Conservation (phyloP, 345 rosid species). For the Melastoma malabathricum region DNA sequence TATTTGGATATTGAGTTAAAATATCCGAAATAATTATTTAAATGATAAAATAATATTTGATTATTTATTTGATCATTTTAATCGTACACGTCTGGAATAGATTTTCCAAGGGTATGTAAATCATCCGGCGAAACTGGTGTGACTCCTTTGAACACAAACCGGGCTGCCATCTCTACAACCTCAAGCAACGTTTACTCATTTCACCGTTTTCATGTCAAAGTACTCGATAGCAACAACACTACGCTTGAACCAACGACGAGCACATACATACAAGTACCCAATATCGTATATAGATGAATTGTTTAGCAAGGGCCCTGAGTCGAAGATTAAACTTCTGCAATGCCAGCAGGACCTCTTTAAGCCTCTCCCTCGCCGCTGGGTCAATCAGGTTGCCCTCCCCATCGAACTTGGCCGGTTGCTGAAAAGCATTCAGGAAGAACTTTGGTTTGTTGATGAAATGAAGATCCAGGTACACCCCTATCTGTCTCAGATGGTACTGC, state of each 20-base stretch:
- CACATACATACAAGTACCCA: neutral
- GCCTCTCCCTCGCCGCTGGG: constrained; percentile 26
- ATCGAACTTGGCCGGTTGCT: constrained; percentile 73
- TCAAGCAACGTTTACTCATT: too few relatives aligned
- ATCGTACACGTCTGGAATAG: too few relatives aligned
- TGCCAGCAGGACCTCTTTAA: constrained; percentile 43
- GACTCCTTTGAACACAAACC: too few relatives aligned
- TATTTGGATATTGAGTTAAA: too few relatives aligned
- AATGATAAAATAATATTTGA: too few relatives aligned
- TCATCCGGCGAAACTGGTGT: too few relatives aligned
- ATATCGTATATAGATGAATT: neutral
- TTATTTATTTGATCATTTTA: too few relatives aligned
- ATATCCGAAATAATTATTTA: too few relatives aligned
- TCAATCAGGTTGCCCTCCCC: constrained; percentile 55
- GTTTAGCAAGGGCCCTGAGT: constrained; percentile 31
- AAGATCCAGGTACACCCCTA: constrained; percentile 64
- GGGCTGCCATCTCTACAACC: too few relatives aligned
- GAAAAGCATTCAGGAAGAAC: constrained; percentile 55
- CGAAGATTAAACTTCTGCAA: constrained; percentile 44
- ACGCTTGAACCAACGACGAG: neutral
- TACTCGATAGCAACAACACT: too few relatives aligned
- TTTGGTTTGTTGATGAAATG: constrained; percentile 88
- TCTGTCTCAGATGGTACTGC: constrained; percentile 76
- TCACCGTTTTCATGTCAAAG: too few relatives aligned
- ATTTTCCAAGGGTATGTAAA: too few relatives aligned